Evolutionary conservation across 345 rosid genomes (phyloP).

Genomic region (Sisymbrium altissimum): DNA sequence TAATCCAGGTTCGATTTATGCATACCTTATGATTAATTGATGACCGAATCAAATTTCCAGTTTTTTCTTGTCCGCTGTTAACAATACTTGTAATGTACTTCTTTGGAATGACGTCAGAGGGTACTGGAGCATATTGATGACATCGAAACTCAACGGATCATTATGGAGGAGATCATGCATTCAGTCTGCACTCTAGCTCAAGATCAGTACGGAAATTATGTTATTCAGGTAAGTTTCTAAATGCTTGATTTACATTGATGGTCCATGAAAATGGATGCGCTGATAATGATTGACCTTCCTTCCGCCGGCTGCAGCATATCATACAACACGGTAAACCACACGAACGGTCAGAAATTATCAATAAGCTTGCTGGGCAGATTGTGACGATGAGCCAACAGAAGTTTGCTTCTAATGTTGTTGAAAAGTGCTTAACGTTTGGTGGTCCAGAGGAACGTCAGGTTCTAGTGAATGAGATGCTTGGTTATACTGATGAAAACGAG

Average conservation of each 20-base stretch:
- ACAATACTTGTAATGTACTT: neutral
- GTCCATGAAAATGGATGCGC: neutral
- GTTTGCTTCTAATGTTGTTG: constrained; percentile 97
- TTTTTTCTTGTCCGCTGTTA: neutral
- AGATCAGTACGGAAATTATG: constrained; percentile 97
- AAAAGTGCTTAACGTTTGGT: constrained; percentile 87
- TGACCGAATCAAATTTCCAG: neutral
- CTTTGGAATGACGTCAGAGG: constrained; percentile 50
- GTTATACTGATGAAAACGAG: constrained; percentile 91
- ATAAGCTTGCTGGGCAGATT: constrained; percentile 86
- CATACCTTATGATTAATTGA: neutral
- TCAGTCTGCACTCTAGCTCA: constrained; percentile 73
- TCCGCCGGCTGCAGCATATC: constrained; percentile 58
- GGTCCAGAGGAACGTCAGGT: constrained; percentile 79
- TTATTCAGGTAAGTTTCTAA: constrained; percentile 65
- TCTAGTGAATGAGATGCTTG: constrained; percentile 87
- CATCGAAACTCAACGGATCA: constrained; percentile 54
- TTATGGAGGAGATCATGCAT: constrained; percentile 87
- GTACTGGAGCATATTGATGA: constrained; percentile 83
- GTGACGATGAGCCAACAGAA: constrained; percentile 98
- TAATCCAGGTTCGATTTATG: constrained; percentile 64
- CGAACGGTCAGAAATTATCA: constrained; percentile 69
- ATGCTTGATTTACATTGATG: neutral
- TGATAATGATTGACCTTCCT: constrained; percentile 12
- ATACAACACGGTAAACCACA: constrained; percentile 84